phyloP scores from a whole-genome alignment of 495 filamentous ascomycete genomes.

The Hyaloscypha variabilis region DNA sequence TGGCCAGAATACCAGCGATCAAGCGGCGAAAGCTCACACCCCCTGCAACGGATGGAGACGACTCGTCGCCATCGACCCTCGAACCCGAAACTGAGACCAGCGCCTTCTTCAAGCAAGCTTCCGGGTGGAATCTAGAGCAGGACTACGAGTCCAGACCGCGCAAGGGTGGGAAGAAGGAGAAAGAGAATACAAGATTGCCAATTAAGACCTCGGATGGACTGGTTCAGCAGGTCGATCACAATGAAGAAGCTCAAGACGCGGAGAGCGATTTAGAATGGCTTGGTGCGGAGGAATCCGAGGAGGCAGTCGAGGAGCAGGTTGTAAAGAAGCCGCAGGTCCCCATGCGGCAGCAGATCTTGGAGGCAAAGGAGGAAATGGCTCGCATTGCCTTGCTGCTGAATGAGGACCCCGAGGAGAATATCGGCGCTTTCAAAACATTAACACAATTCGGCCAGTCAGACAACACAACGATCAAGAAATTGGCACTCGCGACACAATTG shows the following conservation, averaged over 20 bases:
- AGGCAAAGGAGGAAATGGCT: slow-evolving; percentile 92
- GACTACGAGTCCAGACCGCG: slow-evolving; percentile 82
- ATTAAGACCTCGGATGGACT: slow-evolving; percentile 80
- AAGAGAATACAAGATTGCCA: slow-evolving; percentile 74
- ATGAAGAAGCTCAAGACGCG: slow-evolving; percentile 57
- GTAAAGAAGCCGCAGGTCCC: slow-evolving; percentile 59
- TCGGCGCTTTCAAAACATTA: slow-evolving; percentile 74
- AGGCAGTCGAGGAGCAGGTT: slow-evolving; percentile 45
- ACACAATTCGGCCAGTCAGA: slow-evolving; percentile 70
- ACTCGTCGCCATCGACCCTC: slow-evolving; percentile 37
- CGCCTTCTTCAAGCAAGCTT: slow-evolving; percentile 34
- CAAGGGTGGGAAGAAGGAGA: slow-evolving; percentile 71
- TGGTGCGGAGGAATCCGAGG: slow-evolving; percentile 41
- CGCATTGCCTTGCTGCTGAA: slow-evolving; percentile 79
- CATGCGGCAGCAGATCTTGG: slow-evolving; percentile 73
- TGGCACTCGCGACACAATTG: slow-evolving; percentile 82
- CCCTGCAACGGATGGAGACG: slow-evolving; percentile 42
- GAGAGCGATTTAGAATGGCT: slow-evolving; percentile 44
- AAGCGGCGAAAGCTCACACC: slow-evolving; percentile 62
- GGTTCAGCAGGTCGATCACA: slow-evolving; percentile 60
- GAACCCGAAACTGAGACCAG: slow-evolving; percentile 33
- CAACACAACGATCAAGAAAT: slow-evolving; percentile 75
- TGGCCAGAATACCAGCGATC: slow-evolving; percentile 49
- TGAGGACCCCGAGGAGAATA: slow-evolving; percentile 91
- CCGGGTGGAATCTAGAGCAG: slow-evolving; percentile 87